phyloP scores from a whole-genome alignment of 2,329 filamentous ascomycete species.

The Scytalidium sp. region DNA sequence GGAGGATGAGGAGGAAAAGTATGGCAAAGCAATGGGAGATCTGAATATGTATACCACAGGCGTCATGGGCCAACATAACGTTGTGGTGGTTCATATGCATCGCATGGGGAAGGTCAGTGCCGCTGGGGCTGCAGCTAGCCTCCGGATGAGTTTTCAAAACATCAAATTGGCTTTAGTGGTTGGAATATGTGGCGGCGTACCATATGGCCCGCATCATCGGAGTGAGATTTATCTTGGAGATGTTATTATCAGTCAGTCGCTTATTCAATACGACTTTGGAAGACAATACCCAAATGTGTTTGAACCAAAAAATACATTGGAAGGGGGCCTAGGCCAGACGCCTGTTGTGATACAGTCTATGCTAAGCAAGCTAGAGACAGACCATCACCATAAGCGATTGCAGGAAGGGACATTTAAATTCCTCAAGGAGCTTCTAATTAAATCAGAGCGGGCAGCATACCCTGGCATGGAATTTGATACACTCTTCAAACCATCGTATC shows the following conservation, averaged over 20 bases:
- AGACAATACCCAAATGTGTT: constrained; percentile 17
- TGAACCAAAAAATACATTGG: constrained; percentile 13
- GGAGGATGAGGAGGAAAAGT: constrained; percentile 18
- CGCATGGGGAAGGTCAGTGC: constrained; percentile 31
- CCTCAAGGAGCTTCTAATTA: constrained; percentile 2
- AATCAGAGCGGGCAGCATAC: constrained; percentile 1
- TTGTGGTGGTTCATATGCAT: constrained; percentile 30
- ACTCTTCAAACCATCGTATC: constrained; percentile 5
- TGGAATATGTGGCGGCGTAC: constrained; percentile 33
- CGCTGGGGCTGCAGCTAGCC: constrained; percentile 26
- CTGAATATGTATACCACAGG: constrained; percentile 24
- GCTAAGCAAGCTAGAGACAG: constrained; percentile 4
- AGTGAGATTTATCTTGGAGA: constrained; percentile 27
- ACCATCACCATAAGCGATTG: constrained; percentile 1
- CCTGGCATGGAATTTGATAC: constrained; percentile 4
- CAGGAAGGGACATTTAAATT: constrained; percentile 1
- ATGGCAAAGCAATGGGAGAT: constrained; percentile 20
- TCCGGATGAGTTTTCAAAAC: constrained; percentile 23
- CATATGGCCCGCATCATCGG: constrained; percentile 3
- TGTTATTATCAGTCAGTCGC: constrained; percentile 22
- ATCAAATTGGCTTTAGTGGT: constrained; percentile 34
- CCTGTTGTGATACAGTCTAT: constrained; percentile 8
- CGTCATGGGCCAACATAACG: constrained; percentile 26
- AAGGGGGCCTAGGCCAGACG: not conserved
- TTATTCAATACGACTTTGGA: constrained; percentile 30